Percentiles rank a stretch among this genome's conserved stretches.
Conservation (phyloP, 805 yeast genomes). For the Metschnikowia koreensis region DNA sequence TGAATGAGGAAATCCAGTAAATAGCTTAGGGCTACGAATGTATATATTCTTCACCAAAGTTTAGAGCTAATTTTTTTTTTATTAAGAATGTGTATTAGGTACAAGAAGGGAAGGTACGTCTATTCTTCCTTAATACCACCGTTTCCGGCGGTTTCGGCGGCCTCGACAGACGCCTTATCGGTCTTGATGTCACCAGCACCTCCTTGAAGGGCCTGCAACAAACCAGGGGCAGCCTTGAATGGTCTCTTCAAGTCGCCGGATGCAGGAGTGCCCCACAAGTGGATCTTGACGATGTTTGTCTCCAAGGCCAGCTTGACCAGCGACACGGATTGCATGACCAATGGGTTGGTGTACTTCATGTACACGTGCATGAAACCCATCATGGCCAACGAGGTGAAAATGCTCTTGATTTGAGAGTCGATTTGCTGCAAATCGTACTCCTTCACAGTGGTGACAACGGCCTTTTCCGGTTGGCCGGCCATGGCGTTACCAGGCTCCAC, state of each 20-base stretch:
- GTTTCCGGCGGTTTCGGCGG: slow-evolving; percentile 79
- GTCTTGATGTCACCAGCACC: slow-evolving; percentile 57
- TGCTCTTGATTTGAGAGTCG: slow-evolving; percentile 72
- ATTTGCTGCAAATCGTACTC: slow-evolving; percentile 93
- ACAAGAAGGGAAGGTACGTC: slow-evolving; percentile 7
- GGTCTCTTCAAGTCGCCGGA: slow-evolving; percentile 94
- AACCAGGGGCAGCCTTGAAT: slow-evolving; percentile 71
- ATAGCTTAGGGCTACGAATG: too few relatives aligned
- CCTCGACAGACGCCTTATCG: slow-evolving; percentile 82
- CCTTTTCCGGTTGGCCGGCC: slow-evolving; percentile 67
- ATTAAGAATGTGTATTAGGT: neutral
- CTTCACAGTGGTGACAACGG: slow-evolving; percentile 87
- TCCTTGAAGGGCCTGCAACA: slow-evolving; percentile 63
- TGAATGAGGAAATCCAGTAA: slow-evolving; percentile 12
- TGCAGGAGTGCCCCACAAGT: slow-evolving; percentile 78
- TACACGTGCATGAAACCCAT: slow-evolving; percentile 98
- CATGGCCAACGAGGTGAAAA: slow-evolving; percentile 89
- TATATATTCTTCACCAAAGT: too few relatives aligned
- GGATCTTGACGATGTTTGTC: slow-evolving; percentile 87
- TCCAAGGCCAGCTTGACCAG: slow-evolving; percentile 90
- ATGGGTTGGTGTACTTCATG: slow-evolving; percentile 96
- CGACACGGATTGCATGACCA: slow-evolving; percentile 89
- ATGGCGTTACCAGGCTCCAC: slow-evolving; percentile 81
- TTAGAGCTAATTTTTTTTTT: too few relatives aligned
- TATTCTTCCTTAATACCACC: slow-evolving; percentile 90